Evolutionary conservation across 176 grass and related monocot genomes (phyloP).

Genomic region (Panicum miliaceum): DNA sequence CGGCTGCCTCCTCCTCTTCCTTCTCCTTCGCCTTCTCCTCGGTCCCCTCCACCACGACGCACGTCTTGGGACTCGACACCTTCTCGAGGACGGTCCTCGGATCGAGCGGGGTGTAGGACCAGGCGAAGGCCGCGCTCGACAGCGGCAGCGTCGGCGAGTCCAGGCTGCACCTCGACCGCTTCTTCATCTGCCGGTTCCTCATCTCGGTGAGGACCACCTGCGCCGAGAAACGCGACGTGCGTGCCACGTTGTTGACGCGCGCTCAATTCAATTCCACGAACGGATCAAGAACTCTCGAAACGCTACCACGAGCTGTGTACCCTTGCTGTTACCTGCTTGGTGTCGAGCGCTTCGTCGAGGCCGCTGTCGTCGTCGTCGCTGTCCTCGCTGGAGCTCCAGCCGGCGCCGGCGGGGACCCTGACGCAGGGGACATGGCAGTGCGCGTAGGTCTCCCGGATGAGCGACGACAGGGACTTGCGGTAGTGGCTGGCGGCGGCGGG

Average conservation of each 20-base stretch:
- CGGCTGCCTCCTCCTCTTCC: slow-evolving; percentile 16
- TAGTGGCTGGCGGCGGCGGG: slow-evolving; percentile 39
- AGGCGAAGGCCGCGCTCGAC: slow-evolving; percentile 45
- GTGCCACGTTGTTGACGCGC: not conserved
- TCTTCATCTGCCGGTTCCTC: slow-evolving; percentile 68
- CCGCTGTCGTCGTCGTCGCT: slow-evolving; percentile 33
- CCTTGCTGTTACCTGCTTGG: slow-evolving; percentile 47
- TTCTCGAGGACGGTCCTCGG: slow-evolving; percentile 41
- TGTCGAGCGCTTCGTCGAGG: slow-evolving; percentile 48
- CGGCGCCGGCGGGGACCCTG: slow-evolving; percentile 47
- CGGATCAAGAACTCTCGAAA: slow-evolving; percentile 6
- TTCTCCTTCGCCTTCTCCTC: not conserved
- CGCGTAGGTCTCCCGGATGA: slow-evolving; percentile 67
- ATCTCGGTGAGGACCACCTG: slow-evolving; percentile 84
- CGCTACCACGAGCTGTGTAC: not conserved
- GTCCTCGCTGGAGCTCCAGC: slow-evolving; percentile 73
- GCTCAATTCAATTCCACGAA: not conserved
- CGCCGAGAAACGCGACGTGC: not conserved
- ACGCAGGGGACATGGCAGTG: slow-evolving; percentile 77
- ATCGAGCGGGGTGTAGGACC: slow-evolving; percentile 54
- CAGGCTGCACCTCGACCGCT: slow-evolving; percentile 43
- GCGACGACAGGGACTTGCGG: slow-evolving; percentile 63
- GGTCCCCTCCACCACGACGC: slow-evolving; percentile 11
- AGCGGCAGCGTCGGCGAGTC: slow-evolving; percentile 32
- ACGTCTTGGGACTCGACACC: slow-evolving; percentile 15